A percentile compares a stretch with the other conserved stretches of the same genome.
Conservation (phyloP, 768 basidiomycete genomes). For the Auricularia heimuer region DNA sequence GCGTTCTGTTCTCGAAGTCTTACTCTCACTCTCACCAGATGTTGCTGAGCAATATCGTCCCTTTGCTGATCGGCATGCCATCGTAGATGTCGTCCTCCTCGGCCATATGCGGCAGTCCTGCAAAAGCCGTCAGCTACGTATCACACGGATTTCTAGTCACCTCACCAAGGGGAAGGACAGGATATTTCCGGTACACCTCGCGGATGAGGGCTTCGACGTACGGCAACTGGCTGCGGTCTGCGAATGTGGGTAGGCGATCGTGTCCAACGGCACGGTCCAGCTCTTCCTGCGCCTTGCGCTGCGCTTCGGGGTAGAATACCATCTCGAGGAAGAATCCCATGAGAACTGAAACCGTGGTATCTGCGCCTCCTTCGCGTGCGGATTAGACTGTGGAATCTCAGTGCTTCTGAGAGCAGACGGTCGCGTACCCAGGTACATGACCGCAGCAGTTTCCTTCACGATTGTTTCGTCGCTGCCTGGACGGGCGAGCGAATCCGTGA, state of each 20-base stretch:
- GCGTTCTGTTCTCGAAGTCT: no score
- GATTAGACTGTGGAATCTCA: background rate
- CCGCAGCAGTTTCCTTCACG: background rate
- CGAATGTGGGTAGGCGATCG: constrained; percentile 6
- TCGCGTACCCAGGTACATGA: background rate
- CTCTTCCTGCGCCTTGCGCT: constrained; percentile 5
- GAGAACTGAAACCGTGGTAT: constrained; percentile 1
- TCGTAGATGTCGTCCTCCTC: constrained; percentile 21
- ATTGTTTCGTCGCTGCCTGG: background rate
- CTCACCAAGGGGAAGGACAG: constrained; percentile 23
- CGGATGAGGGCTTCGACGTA: constrained; percentile 8
- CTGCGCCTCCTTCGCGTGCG: background rate
- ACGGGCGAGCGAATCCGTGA: background rate
- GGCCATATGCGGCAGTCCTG: constrained; percentile 15
- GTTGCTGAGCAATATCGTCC: constrained; percentile 23
- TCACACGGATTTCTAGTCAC: background rate
- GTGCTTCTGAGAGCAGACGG: background rate
- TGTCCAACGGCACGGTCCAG: constrained; percentile 6
- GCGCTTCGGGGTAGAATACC: constrained; percentile 3
- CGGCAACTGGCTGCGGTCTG: constrained; percentile 5
- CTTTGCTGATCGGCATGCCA: constrained; percentile 24
- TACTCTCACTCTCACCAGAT: constrained; percentile 12
- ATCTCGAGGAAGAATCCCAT: constrained; percentile 6
- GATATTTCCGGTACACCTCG: constrained; percentile 11
- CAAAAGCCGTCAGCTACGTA: background rate